Evolutionary conservation across 2,329 filamentous ascomycete species (phyloP), one percentile per base, ranked within the genome.

Genomic region (Cladophialophora bantiana): DNA sequence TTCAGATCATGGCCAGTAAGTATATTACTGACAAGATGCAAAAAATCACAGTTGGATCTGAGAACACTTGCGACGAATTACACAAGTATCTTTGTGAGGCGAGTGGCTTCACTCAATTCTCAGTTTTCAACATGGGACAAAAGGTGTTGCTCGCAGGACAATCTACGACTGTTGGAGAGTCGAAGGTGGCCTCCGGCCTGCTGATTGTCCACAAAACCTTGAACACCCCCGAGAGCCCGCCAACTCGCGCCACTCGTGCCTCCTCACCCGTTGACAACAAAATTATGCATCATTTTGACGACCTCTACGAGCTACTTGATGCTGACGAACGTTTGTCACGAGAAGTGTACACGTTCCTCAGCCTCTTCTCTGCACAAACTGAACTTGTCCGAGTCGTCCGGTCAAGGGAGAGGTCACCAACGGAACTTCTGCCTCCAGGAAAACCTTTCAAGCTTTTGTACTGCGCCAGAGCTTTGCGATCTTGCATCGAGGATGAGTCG

Each of bases 221-320:
- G 38, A 67, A 81, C 68, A 64, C 67, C 32, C 50, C 59, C 31
- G 67, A 68, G 18, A 68, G 53, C 20, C 59, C 59, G 10, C 69
- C 64, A 36, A 56, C 55, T 3, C 59, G 87, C 81, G 58, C 85
- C 81, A 55, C 88, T 81, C 69, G 71, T 5, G 65, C 71, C 15
- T 56, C 66, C n/a, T 73, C 85, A 81, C 40, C 84, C 1, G 83
- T 98, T 2, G 93, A 98, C 75, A 84, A 87, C 12, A 91, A 94
- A 73, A 89, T 98, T 26, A 81, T 95, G 71, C 85, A 88, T 65
- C 91, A 96, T 77, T 96, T 97, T 74, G 86, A 92, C 62, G 89
- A 94, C 68, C 80, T 99, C 31, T 97, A 95, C 84, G 86, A 88
- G 52, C 90, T 94, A 73, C 83, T 98, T 62, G 88, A 88, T 70